These are phyloP conservation scores for Alternaria solani DNA, from an alignment of 2,329 filamentous ascomycete genomes.

Conservation along the genomic window DNA sequence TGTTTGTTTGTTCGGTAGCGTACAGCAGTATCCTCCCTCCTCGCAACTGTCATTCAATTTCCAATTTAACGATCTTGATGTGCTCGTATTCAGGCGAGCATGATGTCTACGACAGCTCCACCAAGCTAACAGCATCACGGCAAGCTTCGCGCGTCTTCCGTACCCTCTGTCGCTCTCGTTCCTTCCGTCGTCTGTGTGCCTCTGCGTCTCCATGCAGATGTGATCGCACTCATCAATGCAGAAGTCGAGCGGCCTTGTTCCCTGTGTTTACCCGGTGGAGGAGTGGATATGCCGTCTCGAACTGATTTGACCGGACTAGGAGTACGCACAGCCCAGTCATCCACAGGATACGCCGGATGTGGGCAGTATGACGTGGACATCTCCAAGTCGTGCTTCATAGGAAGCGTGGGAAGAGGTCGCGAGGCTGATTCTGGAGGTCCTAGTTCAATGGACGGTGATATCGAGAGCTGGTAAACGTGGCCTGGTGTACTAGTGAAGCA, in stretches of 20 bases:
- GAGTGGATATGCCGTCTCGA: constrained; percentile 31
- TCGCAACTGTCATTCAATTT: not conserved
- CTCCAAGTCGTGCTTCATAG: constrained; percentile 24
- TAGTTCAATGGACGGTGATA: constrained; percentile 35
- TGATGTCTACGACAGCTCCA: not conserved
- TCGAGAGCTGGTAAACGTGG: constrained; percentile 31
- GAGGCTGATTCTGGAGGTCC: constrained; percentile 19
- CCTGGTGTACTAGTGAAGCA: constrained; percentile 11
- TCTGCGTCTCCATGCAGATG: constrained; percentile 37
- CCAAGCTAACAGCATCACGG: constrained; percentile 10
- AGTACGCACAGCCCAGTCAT: constrained; percentile 38
- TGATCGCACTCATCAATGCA: constrained; percentile 31
- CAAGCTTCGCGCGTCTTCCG: constrained; percentile 13
- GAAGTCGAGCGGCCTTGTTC: constrained; percentile 22
- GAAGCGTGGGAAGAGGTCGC: constrained; percentile 25
- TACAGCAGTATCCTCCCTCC: not conserved
- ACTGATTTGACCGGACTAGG: constrained; percentile 40
- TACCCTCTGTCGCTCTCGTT: not conserved
- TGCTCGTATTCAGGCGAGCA: not conserved
- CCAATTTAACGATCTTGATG: not conserved
- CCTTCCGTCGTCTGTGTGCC: constrained; percentile 7
- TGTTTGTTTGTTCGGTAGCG: not conserved
- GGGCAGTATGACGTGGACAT: constrained; percentile 30
- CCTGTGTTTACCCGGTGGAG: constrained; percentile 24
- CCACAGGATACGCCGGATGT: constrained; percentile 34